Conservation (phyloP, 495 filamentous ascomycete species). For the Penicillium atrosanguineum region DNA sequence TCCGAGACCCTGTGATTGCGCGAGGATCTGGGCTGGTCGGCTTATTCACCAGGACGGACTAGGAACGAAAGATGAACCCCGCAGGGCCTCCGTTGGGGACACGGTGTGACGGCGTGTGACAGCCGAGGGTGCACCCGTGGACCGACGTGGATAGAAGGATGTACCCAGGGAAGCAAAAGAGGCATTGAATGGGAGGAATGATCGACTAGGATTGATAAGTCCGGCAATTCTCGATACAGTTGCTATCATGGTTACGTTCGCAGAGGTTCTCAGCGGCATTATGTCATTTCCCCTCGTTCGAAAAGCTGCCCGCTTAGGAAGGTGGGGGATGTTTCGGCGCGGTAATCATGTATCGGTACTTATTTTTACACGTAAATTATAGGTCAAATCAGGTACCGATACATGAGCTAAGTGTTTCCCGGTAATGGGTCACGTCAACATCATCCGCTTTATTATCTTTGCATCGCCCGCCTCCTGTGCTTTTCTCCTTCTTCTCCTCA, state of each 20-base stretch:
- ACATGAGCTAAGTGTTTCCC: not conserved
- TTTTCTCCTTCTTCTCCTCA: constrained; percentile 14
- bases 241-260: not conserved
- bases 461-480: constrained; percentile 9
- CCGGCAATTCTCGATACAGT: not conserved
- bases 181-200: not conserved
- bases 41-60: constrained; percentile 18
- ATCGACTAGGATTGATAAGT: not conserved
- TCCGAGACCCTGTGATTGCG: constrained; percentile 1
- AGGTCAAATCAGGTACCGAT: not conserved
- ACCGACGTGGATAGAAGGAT: not conserved
- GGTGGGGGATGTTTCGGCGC: constrained; percentile 24
- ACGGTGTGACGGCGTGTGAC: not conserved
- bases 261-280: constrained; percentile 6
- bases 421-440: constrained; percentile 30
- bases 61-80: constrained; percentile 10
- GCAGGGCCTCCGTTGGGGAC: constrained; percentile 11
- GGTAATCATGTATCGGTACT: constrained; percentile 12
- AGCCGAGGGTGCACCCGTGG: not conserved
- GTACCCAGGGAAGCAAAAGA: not conserved
- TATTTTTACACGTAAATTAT: not conserved
- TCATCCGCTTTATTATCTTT: constrained; percentile 34
- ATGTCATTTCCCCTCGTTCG: constrained; percentile 31
- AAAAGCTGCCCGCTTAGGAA: constrained; percentile 29
- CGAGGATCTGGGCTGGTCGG: constrained; percentile 24